Base-by-base conservation (phyloP, 108 stramenopile species). In the Pinguiococcus pyrenoidosus region DNA sequence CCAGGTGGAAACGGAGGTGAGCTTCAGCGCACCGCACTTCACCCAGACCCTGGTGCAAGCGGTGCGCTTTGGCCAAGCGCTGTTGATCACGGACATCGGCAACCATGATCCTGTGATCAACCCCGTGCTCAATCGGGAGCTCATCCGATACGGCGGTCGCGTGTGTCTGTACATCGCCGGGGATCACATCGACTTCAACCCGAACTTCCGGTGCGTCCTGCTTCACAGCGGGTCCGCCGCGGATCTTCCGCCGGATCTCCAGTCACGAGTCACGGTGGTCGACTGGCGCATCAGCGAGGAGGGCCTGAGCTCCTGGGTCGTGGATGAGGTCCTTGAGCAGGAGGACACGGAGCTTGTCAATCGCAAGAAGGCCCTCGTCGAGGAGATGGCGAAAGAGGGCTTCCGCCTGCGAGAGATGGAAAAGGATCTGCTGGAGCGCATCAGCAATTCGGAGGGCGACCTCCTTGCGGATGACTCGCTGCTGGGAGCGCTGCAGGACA, bases 211-310 rank as follows among this genome's bases (percentile, higher is more conserved):
- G 37, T 84, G 96, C 48, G 75, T 94, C 43, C 63, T 99, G 29
- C 72, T 76, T 20, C 88, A 90, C 4, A 82, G 89, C 57, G 87
- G 95, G 67, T 82, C 92, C 20, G 79, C 79, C 5, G 88, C 89
- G 17, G 78, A 75, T 24, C 66, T 96, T 21, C 79, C 94, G 4
- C 89, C 92, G 5, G 97, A 93, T 61, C 60, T 96, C n/a, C 89
- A 87, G 53, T 87, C 85, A 7, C 84, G 97, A 21, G 90, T 95
- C 17, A 92, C 92, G 1, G 36, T 92, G 37, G 75, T 93, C 21
- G 92, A 96, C 66, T 96, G 95, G 64, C 89, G 89, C 14, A 80
- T 93, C 18, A 95, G 94, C 8, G 92, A 90, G 2, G 92, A 80
- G 12, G 85, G 87, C 37, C 70, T 99, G 32, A 71, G 87, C 50